Percentiles rank a stretch among this genome's conserved stretches.
Conservation (phyloP, 148 eudicot genomes). For the Fagopyrum esculentum region DNA sequence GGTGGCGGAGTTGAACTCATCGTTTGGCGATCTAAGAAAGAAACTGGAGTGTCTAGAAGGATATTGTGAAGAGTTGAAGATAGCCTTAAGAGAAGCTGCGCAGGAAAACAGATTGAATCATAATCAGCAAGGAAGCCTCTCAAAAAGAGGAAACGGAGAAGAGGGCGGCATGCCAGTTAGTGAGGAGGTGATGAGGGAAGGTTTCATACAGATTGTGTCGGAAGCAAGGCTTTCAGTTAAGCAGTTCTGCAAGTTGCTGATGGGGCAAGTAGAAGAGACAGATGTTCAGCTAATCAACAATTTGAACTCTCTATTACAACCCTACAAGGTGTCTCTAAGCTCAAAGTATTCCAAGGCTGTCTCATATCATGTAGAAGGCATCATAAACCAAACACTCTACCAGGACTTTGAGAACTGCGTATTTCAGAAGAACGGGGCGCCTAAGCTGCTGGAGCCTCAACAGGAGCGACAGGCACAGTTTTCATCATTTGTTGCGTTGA, state of each 20-base stretch:
- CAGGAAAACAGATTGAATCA: constrained; percentile 11
- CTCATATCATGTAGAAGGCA: constrained; percentile 65
- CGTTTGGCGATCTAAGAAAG: constrained; percentile 55
- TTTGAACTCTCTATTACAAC: constrained; percentile 52
- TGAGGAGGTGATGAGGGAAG: constrained; percentile 83
- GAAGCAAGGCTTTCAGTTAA: constrained; percentile 81
- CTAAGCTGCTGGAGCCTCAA: constrained; percentile 58
- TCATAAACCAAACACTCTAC: constrained; percentile 68
- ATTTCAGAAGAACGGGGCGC: constrained; percentile 68
- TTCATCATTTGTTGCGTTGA: constrained; percentile 56
- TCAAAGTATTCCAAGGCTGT: constrained; percentile 58
- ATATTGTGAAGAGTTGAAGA: constrained; percentile 77
- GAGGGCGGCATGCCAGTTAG: constrained; percentile 49
- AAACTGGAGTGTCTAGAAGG: constrained; percentile 65
- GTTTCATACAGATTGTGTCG: constrained; percentile 81
- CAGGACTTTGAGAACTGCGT: constrained; percentile 87
- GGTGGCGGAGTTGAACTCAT: constrained; percentile 69
- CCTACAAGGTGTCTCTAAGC: constrained; percentile 53
- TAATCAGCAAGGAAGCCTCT: neutral
- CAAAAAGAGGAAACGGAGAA: neutral
- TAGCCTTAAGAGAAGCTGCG: constrained; percentile 50
- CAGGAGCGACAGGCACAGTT: constrained; percentile 66
- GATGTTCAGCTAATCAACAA: constrained; percentile 48
- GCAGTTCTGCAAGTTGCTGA: constrained; percentile 76
- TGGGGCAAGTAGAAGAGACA: constrained; percentile 50